Conservation (phyloP, 1,139 yeast species). For the Saccharomyces hybrid region DNA sequence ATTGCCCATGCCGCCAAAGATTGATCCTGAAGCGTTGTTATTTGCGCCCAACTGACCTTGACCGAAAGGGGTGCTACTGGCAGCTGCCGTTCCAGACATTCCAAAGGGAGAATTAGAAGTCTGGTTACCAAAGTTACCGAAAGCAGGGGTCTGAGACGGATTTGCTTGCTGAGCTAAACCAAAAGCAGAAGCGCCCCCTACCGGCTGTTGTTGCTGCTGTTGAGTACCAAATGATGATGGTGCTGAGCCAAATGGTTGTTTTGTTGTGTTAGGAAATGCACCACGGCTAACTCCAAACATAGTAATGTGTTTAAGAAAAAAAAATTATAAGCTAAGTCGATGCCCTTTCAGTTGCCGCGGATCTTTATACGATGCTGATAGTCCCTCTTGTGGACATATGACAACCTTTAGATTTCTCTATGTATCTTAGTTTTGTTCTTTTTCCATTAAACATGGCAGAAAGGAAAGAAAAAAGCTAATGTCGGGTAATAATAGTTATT, state of each 20-base stretch:
- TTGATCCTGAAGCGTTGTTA: conserved; percentile 6
- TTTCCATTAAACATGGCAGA: not conserved
- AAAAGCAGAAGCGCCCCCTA: not conserved
- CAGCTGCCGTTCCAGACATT: not conserved
- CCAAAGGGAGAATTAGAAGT: conserved; percentile 25
- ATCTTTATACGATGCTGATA: not conserved
- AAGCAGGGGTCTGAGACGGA: not conserved
- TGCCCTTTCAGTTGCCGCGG: not conserved
- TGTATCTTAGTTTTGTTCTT: not conserved
- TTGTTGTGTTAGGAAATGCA: conserved; percentile 29
- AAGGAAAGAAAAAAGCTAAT: not conserved
- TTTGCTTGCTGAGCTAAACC: not conserved
- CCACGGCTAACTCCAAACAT: conserved; percentile 25
- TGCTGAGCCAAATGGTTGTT: conserved; percentile 37
- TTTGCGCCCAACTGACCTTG: conserved; percentile 4
- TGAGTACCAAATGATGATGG: conserved; percentile 33
- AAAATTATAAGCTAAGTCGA: conserved; percentile 2
- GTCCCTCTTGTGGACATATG: not conserved
- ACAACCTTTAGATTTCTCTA: not conserved
- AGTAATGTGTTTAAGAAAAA: conserved; percentile 2
- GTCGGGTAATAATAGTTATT: not conserved
- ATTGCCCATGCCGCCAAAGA: conserved; percentile 9
- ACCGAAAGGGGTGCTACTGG: not conserved
- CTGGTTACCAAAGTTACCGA: conserved; percentile 32
- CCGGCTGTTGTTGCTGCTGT: conserved; percentile 5